Base-by-base conservation (phyloP, 2,329 filamentous ascomycete genomes). In the Ascomycota sp. region DNA sequence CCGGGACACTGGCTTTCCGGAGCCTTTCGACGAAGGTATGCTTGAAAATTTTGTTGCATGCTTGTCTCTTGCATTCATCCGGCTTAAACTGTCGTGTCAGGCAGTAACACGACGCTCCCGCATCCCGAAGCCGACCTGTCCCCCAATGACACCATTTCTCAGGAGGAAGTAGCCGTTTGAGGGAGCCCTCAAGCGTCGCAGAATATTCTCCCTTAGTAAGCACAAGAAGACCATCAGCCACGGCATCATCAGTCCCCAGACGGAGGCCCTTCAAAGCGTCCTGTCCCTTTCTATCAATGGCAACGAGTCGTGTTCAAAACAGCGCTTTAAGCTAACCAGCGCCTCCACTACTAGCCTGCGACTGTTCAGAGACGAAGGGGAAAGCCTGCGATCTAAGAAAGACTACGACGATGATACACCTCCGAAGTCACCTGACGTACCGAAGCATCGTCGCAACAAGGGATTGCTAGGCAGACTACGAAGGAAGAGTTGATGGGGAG, bases 121-220 rank as follows among this genome's bases (percentile, higher is more conserved):
- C 69, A 75, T 35, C 70, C 70, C 15, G 67, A 71, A 12, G 70
- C 70, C 33, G 59, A 71, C 38, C 55, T 65, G 6, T 63, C 59
- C 10, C 59, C 61, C 29, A 57, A 66, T 35, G 69, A 68, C 27
- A 60, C 53, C 40, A 66, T 75, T 34, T 59, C 59, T 24, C 57
- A 63, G 31, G 58, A 63, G 31, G 65, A 72, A 36, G 48, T 68
- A 27, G 53, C 59, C 31, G 47, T n/a, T 59, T 1, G 46, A 49
- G 17, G 52, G 50, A 29, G 51, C 54, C 21, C 40, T 60, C 25
- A 45, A 51, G 23, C 54, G 61, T 27, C 53, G 59, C 25, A 55
- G 55, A 27, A 56, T 54, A 19, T 57, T 57, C 3, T 57, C 67
- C 38, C 43, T 65, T 25, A 43, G 48, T 37, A 62, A 59, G 41